Evolutionary conservation across 148 eudicot genomes (phyloP).

Genomic region (Dianthus caryophyllus): DNA sequence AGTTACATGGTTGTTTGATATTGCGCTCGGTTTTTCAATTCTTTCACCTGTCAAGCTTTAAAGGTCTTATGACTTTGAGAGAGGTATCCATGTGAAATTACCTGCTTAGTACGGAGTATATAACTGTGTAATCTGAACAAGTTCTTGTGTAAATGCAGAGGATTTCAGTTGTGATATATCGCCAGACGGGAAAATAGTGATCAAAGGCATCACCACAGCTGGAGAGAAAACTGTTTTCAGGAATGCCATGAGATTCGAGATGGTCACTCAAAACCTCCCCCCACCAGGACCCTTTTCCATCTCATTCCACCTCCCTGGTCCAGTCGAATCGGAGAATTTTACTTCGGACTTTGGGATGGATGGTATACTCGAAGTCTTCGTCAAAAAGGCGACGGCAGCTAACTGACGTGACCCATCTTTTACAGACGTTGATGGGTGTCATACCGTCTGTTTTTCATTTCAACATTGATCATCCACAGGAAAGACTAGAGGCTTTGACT

Average conservation of each 20-base stretch:
- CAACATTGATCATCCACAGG: no score
- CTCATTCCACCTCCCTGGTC: slow-evolving; percentile 59
- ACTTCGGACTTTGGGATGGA: slow-evolving; percentile 39
- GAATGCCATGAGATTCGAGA: slow-evolving; percentile 45
- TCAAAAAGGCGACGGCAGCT: slow-evolving; percentile 17
- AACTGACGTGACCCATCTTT: slow-evolving; percentile 8
- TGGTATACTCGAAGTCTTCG: slow-evolving; percentile 60
- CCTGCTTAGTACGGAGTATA: neutral
- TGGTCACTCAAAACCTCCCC: slow-evolving; percentile 57
- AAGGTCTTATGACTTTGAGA: neutral
- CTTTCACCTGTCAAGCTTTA: no score
- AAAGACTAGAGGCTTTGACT: no score
- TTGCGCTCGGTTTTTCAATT: no score
- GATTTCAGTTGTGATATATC: slow-evolving; percentile 42
- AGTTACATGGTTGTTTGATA: no score
- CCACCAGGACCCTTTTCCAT: slow-evolving; percentile 63
- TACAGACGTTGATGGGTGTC: slow-evolving; percentile 1
- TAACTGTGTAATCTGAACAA: slow-evolving; percentile 2
- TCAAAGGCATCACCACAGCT: slow-evolving; percentile 50
- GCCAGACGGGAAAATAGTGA: slow-evolving; percentile 42
- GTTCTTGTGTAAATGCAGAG: slow-evolving; percentile 33
- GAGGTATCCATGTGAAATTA: neutral
- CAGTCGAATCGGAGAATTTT: slow-evolving; percentile 41
- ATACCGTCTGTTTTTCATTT: neutral
- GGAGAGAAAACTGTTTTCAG: slow-evolving; percentile 51